Evolutionary conservation across 495 filamentous ascomycete genomes (phyloP), one percentile per base, ranked within the genome.

Genomic region (Penicillium macrosclerotiorum): DNA sequence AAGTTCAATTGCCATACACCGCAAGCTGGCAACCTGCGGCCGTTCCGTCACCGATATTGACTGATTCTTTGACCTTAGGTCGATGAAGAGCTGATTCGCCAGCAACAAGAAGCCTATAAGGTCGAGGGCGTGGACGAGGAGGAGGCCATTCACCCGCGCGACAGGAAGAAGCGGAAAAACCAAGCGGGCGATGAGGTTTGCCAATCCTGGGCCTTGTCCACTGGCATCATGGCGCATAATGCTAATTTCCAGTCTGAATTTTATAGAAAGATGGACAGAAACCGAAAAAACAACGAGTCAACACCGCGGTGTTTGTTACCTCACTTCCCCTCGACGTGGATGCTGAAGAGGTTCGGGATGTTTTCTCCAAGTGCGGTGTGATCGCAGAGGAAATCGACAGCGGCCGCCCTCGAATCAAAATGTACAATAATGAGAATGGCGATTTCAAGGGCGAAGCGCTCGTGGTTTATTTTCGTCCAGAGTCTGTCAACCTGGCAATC

Each of bases 301-400:
- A 97, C 60, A 92, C 85, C 2, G 94, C 93, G 16, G 76, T 99
- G 37, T 99, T 88, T 64, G 82, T 97, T 29, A 94, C 89, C 3
- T 85, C 82, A 9, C 79, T 99, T 3, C 94, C 94, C 1, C 66
- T 73, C 13, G 88, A 97, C 57, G 83, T 77, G 14, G 83, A 82
- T 0, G 72, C 83, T 16, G 83, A 90, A 6, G 94, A 99, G 64
- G 81, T 98, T 17, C 75, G 80, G 45, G 76, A 87, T 9, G 76
- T 86, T 19, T 99, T 99, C 74, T 88, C 84, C 37, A 80, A 83
- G 49, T 95, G 81, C 64, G 94, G 94, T 36, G 85, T 98, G 52
- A 95, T 98, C 51, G 90, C 92, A 34, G 88, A 95, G 67, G 88
- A 92, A 63, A 90, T 93, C 51, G 93, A 97, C 56, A 84, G 76